A percentile compares a stretch with the other conserved stretches of the same genome.
Evolutionary conservation across 2,329 filamentous ascomycete genomes (phyloP).

Genomic region (Sporothrix pallida): DNA sequence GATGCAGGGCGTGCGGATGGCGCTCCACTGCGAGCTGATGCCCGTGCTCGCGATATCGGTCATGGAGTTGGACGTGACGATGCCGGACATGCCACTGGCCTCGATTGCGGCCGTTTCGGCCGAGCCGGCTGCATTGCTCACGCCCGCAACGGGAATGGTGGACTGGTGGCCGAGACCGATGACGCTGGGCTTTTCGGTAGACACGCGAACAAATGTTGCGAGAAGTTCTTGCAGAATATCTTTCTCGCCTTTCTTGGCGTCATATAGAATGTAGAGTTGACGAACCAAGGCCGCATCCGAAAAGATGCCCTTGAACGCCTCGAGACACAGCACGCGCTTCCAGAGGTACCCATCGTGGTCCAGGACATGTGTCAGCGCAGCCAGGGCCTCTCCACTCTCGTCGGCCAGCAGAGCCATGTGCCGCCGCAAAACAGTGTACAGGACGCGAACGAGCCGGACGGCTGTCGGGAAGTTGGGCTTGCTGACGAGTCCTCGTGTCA

Average conservation of each 20-base stretch:
- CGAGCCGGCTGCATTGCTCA: conserved; percentile 60
- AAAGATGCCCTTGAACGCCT: conserved; percentile 86
- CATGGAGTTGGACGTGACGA: conserved; percentile 76
- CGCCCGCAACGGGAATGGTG: conserved; percentile 71
- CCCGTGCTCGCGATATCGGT: conserved; percentile 72
- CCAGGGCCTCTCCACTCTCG: conserved; percentile 83
- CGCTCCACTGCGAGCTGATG: conserved; percentile 91
- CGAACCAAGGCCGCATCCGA: conserved; percentile 78
- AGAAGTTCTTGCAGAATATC: conserved; percentile 81
- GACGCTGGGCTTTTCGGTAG: conserved; percentile 84
- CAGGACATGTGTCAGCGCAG: conserved; percentile 81
- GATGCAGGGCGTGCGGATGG: conserved; percentile 83
- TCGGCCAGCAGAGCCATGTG: conserved; percentile 75
- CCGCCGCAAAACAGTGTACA: conserved; percentile 79
- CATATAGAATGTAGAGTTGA: conserved; percentile 80
- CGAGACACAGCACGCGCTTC: conserved; percentile 90
- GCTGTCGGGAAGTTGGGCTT: conserved; percentile 80
- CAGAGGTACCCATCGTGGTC: conserved; percentile 84
- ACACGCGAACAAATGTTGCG: conserved; percentile 87
- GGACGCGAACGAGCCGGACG: conserved; percentile 79
- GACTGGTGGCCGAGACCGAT: conserved; percentile 92
- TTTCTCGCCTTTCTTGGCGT: conserved; percentile 73
- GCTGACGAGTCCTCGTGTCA: conserved; percentile 78
- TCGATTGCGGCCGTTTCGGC: conserved; percentile 89
- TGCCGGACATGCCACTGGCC: conserved; percentile 83